Conservation (phyloP, 345 rosid species). For the Hibiscus syriacus region DNA sequence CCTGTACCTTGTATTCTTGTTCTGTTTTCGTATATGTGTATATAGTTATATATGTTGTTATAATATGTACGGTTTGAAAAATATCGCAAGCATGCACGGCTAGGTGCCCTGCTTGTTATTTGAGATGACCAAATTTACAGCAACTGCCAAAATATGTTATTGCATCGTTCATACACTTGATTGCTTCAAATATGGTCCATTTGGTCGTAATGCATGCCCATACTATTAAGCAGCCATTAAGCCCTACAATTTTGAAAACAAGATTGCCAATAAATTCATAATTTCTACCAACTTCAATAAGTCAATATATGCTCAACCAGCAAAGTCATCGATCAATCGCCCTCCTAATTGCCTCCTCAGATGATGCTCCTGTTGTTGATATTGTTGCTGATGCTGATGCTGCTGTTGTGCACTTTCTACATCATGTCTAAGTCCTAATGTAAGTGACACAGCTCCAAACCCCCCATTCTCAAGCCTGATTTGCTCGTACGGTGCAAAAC, state of each 20-base stretch:
- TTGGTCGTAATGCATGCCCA: neutral
- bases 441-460: conserved; percentile 41
- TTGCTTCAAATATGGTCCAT: neutral
- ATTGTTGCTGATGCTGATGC: conserved; percentile 9
- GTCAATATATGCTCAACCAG: conserved; percentile 20
- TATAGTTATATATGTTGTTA: neutral
- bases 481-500: conserved; percentile 33
- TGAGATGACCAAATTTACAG: neutral
- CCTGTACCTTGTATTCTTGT: neutral
- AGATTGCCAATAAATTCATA: no score
- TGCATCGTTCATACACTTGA: no score
- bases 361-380: conserved; percentile 34
- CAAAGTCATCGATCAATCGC: conserved; percentile 44
- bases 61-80: neutral
- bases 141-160: neutral
- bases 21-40: neutral
- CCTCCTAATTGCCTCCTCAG: conserved; percentile 39
- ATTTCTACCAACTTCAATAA: neutral
- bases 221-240: neutral
- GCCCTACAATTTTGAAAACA: no score
- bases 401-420: conserved; percentile 37
- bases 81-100: neutral
- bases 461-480: conserved; percentile 32
- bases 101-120: neutral
- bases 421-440: conserved; percentile 49